Percentiles rank a stretch among this genome's conserved stretches.
Conservation (phyloP, 108 stramenopile genomes). For the Chaetoceros muelleri region DNA sequence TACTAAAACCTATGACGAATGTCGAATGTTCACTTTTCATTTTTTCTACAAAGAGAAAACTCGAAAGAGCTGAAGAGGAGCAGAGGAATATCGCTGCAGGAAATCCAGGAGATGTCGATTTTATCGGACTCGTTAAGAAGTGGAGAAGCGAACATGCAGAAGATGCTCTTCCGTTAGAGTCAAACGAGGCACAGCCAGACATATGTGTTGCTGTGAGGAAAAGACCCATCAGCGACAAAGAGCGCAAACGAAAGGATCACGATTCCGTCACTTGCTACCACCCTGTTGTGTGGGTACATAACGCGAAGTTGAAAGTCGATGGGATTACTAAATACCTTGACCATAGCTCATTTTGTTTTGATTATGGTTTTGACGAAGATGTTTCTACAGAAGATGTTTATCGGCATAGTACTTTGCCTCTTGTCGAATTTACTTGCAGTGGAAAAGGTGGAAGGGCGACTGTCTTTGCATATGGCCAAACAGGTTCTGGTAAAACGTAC, state of each 20-base stretch:
- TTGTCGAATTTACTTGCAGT: slow-evolving; percentile 81
- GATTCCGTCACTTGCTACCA: slow-evolving; percentile 92
- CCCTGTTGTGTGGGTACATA: slow-evolving; percentile 90
- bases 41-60: slow-evolving; percentile 18
- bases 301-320: slow-evolving; percentile 92
- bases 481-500: slow-evolving; percentile 87
- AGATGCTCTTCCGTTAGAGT: slow-evolving; percentile 14
- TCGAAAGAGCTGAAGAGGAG: slow-evolving; percentile 69
- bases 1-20: background rate
- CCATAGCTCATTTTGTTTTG: slow-evolving; percentile 88
- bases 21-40: background rate
- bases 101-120: slow-evolving; percentile 98
- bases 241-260: slow-evolving; percentile 74
- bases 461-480: slow-evolving; percentile 91
- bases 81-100: slow-evolving; percentile 68
- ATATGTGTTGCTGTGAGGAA: slow-evolving; percentile 89
- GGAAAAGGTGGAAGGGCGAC: slow-evolving; percentile 65
- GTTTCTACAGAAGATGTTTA: slow-evolving; percentile 77
- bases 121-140: slow-evolving; percentile 81
- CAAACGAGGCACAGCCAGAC: slow-evolving; percentile 11
- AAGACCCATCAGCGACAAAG: slow-evolving; percentile 71
- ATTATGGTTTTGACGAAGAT: slow-evolving; percentile 84
- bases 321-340: slow-evolving; percentile 97
- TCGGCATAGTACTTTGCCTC: slow-evolving; percentile 62
- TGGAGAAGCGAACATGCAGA: slow-evolving; percentile 66